Percentiles rank a stretch among this genome's conserved stretches.
These are phyloP conservation scores for Athelia sp. DNA, from an alignment of 1,284 basidiomycete species.

Conservation along the genomic window DNA sequence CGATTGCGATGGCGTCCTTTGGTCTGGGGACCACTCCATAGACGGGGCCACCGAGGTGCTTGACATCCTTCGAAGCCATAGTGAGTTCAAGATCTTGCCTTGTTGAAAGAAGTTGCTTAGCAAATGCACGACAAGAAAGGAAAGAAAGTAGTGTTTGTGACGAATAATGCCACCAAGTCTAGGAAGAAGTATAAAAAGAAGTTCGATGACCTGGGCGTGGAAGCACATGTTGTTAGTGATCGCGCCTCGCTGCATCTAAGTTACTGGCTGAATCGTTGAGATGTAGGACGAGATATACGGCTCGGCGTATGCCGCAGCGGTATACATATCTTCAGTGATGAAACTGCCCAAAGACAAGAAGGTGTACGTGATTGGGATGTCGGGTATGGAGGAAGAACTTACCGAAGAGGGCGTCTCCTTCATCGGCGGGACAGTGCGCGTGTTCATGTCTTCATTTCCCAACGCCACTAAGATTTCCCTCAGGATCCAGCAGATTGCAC, in stretches of 20 bases:
- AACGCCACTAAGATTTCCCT: no score
- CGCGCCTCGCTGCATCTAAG: no score
- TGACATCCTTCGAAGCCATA: constrained; percentile 55
- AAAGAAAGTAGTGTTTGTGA: constrained; percentile 92
- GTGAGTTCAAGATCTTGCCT: constrained; percentile 35
- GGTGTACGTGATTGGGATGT: constrained; percentile 94
- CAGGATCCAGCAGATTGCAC: constrained; percentile 84
- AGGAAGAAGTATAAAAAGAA: constrained; percentile 84
- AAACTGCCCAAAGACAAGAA: constrained; percentile 89
- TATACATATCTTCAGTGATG: constrained; percentile 87
- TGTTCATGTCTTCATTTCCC: background rate
- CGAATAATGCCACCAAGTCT: constrained; percentile 97
- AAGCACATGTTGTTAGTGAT: constrained; percentile 73
- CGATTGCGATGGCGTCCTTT: constrained; percentile 96
- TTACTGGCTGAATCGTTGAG: no score
- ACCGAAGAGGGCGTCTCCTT: constrained; percentile 75
- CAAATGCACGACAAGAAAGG: constrained; percentile 35
- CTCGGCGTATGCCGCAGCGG: constrained; percentile 90
- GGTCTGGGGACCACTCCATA: constrained; percentile 82
- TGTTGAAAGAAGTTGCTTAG: background rate
- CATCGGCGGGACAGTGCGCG: constrained; percentile 81
- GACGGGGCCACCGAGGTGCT: constrained; percentile 77
- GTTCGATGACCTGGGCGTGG: constrained; percentile 86
- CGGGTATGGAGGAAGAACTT: constrained; percentile 91
- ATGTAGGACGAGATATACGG: constrained; percentile 90